These are phyloP conservation scores for Parasitella parasitica DNA, from an alignment of 371 early-diverging fungal species.

Conservation along the genomic window DNA sequence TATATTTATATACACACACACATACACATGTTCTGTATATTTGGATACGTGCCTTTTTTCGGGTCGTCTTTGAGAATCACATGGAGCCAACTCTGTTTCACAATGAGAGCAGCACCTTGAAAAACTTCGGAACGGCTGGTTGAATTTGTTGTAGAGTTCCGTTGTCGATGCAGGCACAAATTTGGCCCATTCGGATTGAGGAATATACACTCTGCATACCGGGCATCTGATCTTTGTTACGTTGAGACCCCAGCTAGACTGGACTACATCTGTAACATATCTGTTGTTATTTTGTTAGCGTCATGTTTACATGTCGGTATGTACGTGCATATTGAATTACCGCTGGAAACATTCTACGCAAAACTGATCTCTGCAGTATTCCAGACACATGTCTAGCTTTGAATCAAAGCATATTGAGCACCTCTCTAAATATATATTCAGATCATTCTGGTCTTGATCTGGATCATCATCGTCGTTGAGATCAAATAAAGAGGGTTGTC, in stretches of 20 bases:
- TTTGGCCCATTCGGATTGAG: constrained; percentile 64
- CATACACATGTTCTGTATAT: background rate
- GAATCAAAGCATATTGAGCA: constrained; percentile 74
- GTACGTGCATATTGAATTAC: no score
- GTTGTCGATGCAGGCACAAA: constrained; percentile 37
- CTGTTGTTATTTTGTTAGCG: constrained; percentile 25
- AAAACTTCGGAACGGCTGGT: constrained; percentile 66
- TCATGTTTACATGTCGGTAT: background rate
- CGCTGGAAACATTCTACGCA: constrained; percentile 65
- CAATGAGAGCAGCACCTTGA: constrained; percentile 62
- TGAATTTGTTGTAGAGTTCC: constrained; percentile 58
- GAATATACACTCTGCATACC: constrained; percentile 59
- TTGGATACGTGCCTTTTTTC: background rate
- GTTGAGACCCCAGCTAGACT: constrained; percentile 67
- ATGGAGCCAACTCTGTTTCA: constrained; percentile 54
- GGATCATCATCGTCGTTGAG: background rate
- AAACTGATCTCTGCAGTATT: constrained; percentile 66
- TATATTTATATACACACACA: background rate
- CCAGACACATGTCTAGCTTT: constrained; percentile 62
- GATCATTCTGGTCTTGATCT: constrained; percentile 28
- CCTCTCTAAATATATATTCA: constrained; percentile 60
- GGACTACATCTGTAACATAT: constrained; percentile 67
- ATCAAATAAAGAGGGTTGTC: background rate
- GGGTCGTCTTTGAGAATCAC: constrained; percentile 18
- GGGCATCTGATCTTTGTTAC: constrained; percentile 61